A percentile compares a stretch with the other conserved stretches of the same genome.
These are phyloP conservation scores for Pseudoscleropodium purum DNA, from an alignment of 225 moss, liverwort and hornwort species.

Conservation along the genomic window DNA sequence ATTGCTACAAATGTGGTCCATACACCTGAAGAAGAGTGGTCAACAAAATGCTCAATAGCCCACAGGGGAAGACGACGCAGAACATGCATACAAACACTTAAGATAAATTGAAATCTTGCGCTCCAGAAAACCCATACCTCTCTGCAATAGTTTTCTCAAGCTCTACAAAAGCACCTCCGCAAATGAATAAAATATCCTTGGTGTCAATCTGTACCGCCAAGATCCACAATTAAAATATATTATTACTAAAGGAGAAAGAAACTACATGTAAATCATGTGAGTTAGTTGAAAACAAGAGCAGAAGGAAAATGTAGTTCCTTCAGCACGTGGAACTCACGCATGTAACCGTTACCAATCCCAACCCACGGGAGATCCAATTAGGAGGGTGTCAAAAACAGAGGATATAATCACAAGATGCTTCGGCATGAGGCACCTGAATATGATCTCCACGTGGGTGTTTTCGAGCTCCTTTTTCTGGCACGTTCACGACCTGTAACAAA, in stretches of 20 bases:
- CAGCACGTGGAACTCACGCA: not conserved
- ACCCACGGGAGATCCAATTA: not conserved
- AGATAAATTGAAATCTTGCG: not conserved
- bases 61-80: not conserved
- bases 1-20: not conserved
- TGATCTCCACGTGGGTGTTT: slow-evolving; percentile 97
- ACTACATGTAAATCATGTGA: not conserved
- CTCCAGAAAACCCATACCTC: slow-evolving; percentile 34
- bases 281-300: not conserved
- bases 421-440: slow-evolving; percentile 63
- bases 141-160: slow-evolving; percentile 97
- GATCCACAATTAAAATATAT: not conserved
- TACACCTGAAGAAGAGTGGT: not conserved
- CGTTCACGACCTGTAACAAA: slow-evolving; percentile 71
- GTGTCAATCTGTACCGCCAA: slow-evolving; percentile 65
- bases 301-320: not conserved
- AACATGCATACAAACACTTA: not conserved
- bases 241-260: not conserved
- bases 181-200: slow-evolving; percentile 95
- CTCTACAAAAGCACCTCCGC: slow-evolving; percentile 96
- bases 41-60: not conserved
- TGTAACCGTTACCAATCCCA: not conserved
- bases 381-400: not conserved
- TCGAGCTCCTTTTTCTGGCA: slow-evolving; percentile 97
- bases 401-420: not conserved